Conservation (phyloP, 768 basidiomycete genomes). For the Kwoniella heveanensis region DNA sequence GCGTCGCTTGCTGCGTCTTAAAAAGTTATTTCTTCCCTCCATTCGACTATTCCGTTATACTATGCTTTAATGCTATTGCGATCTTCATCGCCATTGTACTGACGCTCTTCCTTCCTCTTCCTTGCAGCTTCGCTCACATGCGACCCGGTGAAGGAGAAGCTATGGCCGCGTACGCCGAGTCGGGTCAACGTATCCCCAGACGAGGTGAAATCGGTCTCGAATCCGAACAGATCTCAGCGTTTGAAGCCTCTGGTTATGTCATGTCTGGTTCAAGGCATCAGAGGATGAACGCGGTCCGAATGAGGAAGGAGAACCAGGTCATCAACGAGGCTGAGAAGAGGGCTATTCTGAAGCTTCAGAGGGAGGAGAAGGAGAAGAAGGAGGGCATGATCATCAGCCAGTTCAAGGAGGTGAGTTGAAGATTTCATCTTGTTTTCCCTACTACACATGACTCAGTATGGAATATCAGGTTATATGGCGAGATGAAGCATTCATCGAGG, state of each 20-base stretch:
- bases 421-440: too few relatives aligned
- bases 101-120: neutral
- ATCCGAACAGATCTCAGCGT: conserved; percentile 80
- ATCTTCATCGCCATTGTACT: neutral
- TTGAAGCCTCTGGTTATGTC: conserved; percentile 89
- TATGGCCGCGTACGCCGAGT: conserved; percentile 91
- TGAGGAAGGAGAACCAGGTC: conserved; percentile 99
- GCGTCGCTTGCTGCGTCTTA: conserved; percentile 2
- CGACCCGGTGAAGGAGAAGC: conserved; percentile 94
- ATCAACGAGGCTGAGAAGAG: conserved; percentile 98
- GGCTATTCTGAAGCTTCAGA: conserved; percentile 90
- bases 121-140: conserved; percentile 73
- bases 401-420: conserved; percentile 20
- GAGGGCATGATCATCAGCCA: conserved; percentile 83
- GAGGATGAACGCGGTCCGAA: conserved; percentile 97
- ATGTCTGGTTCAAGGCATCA: conserved; percentile 95
- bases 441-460: too few relatives aligned
- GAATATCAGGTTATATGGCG: too few relatives aligned
- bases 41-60: neutral
- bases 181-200: conserved; percentile 90
- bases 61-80: neutral
- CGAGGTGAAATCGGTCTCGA: conserved; percentile 97
- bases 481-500: too few relatives aligned
- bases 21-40: neutral
- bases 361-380: conserved; percentile 86